These are phyloP conservation scores for Didymella segeticola DNA, from an alignment of 2,329 filamentous ascomycete species.

Conservation along the genomic window DNA sequence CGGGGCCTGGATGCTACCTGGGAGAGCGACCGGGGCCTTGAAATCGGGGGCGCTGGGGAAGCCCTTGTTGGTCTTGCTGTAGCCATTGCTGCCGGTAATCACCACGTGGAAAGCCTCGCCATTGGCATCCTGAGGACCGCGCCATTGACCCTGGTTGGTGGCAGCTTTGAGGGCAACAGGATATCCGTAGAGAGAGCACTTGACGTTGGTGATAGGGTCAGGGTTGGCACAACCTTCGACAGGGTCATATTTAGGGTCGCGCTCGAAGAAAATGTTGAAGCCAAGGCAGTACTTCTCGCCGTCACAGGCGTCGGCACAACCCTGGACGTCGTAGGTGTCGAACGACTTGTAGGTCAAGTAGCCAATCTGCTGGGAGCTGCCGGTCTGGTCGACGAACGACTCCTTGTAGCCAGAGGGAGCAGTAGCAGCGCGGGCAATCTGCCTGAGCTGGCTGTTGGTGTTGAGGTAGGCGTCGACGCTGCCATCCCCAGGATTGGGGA, in stretches of 20 bases:
- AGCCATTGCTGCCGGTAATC: slow-evolving; percentile 10
- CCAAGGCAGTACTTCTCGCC: neutral
- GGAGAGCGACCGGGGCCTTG: neutral
- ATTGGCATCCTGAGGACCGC: neutral
- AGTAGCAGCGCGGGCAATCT: neutral
- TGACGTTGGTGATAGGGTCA: slow-evolving; percentile 7
- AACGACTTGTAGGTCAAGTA: neutral
- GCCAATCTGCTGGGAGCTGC: neutral
- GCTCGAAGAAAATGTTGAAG: slow-evolving; percentile 1
- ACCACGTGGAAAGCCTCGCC: slow-evolving; percentile 3
- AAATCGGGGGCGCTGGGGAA: neutral
- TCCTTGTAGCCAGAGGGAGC: neutral
- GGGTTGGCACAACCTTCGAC: neutral
- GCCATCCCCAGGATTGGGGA: neutral
- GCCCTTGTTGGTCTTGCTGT: neutral
- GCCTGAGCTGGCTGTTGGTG: neutral
- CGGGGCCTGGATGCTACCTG: neutral
- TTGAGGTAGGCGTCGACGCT: neutral
- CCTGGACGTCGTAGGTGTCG: neutral
- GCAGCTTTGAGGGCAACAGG: slow-evolving; percentile 2
- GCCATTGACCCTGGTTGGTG: slow-evolving; percentile 10
- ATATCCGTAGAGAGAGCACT: slow-evolving; percentile 8
- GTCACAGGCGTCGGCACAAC: neutral
- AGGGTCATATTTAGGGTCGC: slow-evolving; percentile 5
- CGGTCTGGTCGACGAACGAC: neutral